These are phyloP conservation scores for Aphanoascus verrucosus DNA, from an alignment of 2,329 filamentous ascomycete genomes.

Conservation along the genomic window DNA sequence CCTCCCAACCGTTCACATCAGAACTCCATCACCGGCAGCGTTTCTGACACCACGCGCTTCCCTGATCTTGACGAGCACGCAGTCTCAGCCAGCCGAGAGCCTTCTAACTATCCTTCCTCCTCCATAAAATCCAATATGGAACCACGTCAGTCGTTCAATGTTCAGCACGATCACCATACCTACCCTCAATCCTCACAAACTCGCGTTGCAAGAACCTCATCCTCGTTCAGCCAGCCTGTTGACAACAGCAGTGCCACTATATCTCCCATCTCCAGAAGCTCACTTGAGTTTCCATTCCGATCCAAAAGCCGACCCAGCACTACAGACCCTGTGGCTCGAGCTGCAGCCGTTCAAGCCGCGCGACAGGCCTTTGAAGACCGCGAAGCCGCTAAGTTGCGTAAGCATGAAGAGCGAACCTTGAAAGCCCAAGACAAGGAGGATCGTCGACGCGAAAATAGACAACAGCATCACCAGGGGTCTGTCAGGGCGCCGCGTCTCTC, in stretches of 20 bases:
- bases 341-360: slow-evolving; percentile 46
- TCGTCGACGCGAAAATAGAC: slow-evolving; percentile 34
- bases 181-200: slow-evolving; percentile 34
- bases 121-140: slow-evolving; percentile 26
- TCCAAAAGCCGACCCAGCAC: slow-evolving; percentile 35
- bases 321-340: slow-evolving; percentile 44
- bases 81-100: slow-evolving; percentile 1
- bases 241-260: slow-evolving; percentile 42
- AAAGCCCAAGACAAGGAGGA: slow-evolving; percentile 38
- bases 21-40: slow-evolving; percentile 38
- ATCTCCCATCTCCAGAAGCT: slow-evolving; percentile 45
- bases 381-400: slow-evolving; percentile 47
- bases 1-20: slow-evolving; percentile 42
- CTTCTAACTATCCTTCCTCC: slow-evolving; percentile 24
- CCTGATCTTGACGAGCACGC: slow-evolving; percentile 14
- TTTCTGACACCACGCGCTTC: slow-evolving; percentile 35
- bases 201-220: slow-evolving; percentile 40
- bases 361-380: slow-evolving; percentile 49
- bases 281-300: slow-evolving; percentile 47
- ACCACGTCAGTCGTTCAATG: slow-evolving; percentile 29
- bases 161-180: slow-evolving; percentile 35
- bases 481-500: slow-evolving; percentile 5
- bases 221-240: slow-evolving; percentile 37
- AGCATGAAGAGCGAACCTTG: slow-evolving; percentile 43
- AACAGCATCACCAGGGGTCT: slow-evolving; percentile 12